These are phyloP conservation scores for Cylindrodendrum hubeiense DNA, from an alignment of 2,329 filamentous ascomycete species.

Conservation along the genomic window DNA sequence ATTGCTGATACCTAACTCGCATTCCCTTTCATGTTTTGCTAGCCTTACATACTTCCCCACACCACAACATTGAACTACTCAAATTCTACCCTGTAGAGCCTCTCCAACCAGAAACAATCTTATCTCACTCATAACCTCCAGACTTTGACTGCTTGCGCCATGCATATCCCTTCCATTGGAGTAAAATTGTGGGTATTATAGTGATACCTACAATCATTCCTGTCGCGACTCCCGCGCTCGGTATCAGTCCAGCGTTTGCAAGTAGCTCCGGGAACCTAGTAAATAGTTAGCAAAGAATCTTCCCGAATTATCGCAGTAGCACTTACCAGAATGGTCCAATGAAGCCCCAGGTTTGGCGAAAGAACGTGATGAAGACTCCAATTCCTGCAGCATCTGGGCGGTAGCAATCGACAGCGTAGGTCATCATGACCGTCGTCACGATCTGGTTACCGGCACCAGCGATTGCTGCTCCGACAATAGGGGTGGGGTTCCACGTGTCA, in stretches of 20 bases:
- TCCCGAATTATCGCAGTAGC: background rate
- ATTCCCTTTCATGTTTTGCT: background rate
- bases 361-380: slow-evolving; percentile 69
- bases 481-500: slow-evolving; percentile 67
- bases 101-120: background rate
- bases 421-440: slow-evolving; percentile 70
- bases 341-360: slow-evolving; percentile 67
- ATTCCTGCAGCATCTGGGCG: slow-evolving; percentile 64
- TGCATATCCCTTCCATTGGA: slow-evolving; percentile 22
- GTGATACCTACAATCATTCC: slow-evolving; percentile 18
- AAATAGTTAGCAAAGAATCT: background rate
- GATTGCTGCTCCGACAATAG: slow-evolving; percentile 65
- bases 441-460: slow-evolving; percentile 69
- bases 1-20: background rate
- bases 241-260: background rate
- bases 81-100: background rate
- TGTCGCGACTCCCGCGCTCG: slow-evolving; percentile 14
- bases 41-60: background rate
- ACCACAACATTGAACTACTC: background rate
- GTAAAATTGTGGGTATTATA: slow-evolving; percentile 19
- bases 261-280: slow-evolving; percentile 24
- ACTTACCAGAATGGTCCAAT: slow-evolving; percentile 51
- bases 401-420: slow-evolving; percentile 71
- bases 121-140: background rate
- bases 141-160: slow-evolving; percentile 15